phyloP scores from a whole-genome alignment of 805 yeast genomes.

The Candida sphagnicola region DNA sequence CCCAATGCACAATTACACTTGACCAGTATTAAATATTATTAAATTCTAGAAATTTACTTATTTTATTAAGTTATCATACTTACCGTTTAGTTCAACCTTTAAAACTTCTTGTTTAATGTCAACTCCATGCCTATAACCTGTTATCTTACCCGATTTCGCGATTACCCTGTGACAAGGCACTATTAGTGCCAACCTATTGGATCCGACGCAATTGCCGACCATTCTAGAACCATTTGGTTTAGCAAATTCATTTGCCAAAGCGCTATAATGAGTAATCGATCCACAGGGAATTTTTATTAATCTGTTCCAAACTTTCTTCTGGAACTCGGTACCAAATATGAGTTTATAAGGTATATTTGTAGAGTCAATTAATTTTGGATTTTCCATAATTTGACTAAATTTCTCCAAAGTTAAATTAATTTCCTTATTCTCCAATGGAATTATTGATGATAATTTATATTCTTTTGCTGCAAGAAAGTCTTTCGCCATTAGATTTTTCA shows the following conservation, averaged over 20 bases:
- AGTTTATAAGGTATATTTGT: constrained; percentile 7
- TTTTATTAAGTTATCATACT: not conserved
- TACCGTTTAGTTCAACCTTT: constrained; percentile 15
- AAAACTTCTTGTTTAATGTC: constrained; percentile 25
- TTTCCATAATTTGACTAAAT: constrained; percentile 8
- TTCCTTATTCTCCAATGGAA: not conserved
- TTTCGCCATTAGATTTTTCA: constrained; percentile 8
- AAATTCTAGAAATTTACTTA: too few relatives aligned
- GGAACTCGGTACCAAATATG: constrained; percentile 38
- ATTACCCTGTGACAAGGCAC: constrained; percentile 44
- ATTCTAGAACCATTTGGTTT: constrained; percentile 30
- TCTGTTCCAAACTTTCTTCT: constrained; percentile 35
- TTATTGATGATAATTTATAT: constrained; percentile 7
- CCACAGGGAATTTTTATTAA: constrained; percentile 24
- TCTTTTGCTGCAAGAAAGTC: constrained; percentile 11
- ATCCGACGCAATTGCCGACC: constrained; percentile 38
- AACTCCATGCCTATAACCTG: constrained; percentile 39
- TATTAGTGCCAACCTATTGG: constrained; percentile 34
- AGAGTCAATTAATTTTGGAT: constrained; percentile 8
- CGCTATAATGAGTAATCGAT: constrained; percentile 24
- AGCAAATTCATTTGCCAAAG: constrained; percentile 27
- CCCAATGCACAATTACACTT: too few relatives aligned
- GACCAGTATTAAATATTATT: too few relatives aligned
- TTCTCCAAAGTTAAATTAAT: constrained; percentile 7
- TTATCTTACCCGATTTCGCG: constrained; percentile 22